Base-by-base conservation (phyloP, 2,329 filamentous ascomycete species). In the Ophiostoma himal-ulmi region DNA sequence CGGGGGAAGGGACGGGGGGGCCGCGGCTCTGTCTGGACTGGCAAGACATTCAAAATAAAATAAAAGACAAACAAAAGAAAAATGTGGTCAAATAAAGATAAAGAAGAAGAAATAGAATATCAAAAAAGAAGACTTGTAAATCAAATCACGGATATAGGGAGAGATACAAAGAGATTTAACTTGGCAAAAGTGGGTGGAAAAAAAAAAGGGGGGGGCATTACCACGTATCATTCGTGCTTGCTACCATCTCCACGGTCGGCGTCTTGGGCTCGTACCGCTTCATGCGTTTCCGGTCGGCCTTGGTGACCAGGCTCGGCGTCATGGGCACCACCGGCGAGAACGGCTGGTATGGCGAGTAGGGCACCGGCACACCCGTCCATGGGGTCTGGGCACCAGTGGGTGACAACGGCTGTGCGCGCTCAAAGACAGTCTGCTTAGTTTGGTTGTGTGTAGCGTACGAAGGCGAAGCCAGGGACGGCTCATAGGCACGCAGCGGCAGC, bases 301-400 rank as follows among this genome's bases (percentile, higher is more conserved):
- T 87, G 34, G 88, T 92, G 20, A 92, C 88, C 66, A 94, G 80
- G 26, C 86, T 87, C n/a, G 91, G 91, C 39, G 91, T 93, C 67
- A 94, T 86, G 1, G 91, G 91, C 68, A 93, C 85, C 67, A 91
- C 83, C 1, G 91, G 90, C 7, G 89, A 91, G 77, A 89, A 91
- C 0, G 91, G 91, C 81, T 94, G 91, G 75, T 94, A 94, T 0
- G 91, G 90, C 70, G 86, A 88, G 78, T 94, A 94, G 1, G 91
- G 91, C 30, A 89, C 85, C 1, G 87, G 83, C 30, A 82, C 83
- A 5, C 85, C 87, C 1, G 85, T 88, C 77, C 82, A 86, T 0
- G 90, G 91, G 2, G 88, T 90, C 65, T 85, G 85, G 3, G 69
- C 52, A 34, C 87, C 82, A 0, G 85, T 86, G 0, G 88, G 88